Evolutionary conservation across 2,329 filamentous ascomycete genomes (phyloP).

Genomic region (Sporothrix euskadiensis): DNA sequence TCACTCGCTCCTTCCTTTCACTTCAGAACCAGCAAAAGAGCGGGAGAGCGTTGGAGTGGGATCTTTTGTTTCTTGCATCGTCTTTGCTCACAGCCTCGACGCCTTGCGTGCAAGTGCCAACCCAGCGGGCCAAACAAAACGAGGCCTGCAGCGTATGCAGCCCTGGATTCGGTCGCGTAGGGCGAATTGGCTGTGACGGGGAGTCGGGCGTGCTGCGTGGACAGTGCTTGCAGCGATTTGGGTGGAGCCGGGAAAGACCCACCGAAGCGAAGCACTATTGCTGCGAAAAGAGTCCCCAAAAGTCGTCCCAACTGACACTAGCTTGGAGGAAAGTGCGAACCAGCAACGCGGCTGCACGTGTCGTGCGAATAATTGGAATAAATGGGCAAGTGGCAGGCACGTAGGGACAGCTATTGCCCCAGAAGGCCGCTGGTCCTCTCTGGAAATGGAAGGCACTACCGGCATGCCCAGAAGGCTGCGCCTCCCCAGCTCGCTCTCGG

Average conservation of each 20-base stretch:
- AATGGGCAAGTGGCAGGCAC: not conserved
- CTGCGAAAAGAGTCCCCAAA: not conserved
- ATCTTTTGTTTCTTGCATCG: not conserved
- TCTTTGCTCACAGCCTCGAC: slow-evolving; percentile 25
- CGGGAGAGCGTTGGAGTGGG: not conserved
- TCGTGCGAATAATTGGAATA: not conserved
- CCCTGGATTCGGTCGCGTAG: not conserved
- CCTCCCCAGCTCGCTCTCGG: not conserved
- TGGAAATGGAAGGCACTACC: slow-evolving; percentile 23
- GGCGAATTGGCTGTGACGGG: not conserved
- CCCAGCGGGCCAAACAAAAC: not conserved
- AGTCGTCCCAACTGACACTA: not conserved
- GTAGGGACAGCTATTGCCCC: not conserved
- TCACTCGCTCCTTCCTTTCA: not conserved
- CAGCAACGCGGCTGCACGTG: slow-evolving; percentile 5
- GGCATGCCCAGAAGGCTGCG: slow-evolving; percentile 23
- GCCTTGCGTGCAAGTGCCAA: slow-evolving; percentile 7
- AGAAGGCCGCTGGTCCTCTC: not conserved
- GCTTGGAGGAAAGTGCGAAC: slow-evolving; percentile 1
- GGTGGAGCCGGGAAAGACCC: slow-evolving; percentile 4
- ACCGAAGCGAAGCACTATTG: not conserved
- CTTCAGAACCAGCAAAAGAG: not conserved
- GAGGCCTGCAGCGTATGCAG: not conserved
- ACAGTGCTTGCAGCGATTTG: not conserved
- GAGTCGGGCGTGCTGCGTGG: slow-evolving; percentile 7